Evolutionary conservation across 768 basidiomycete genomes (phyloP).

Genomic region (Holtermanniella nyarrowii): DNA sequence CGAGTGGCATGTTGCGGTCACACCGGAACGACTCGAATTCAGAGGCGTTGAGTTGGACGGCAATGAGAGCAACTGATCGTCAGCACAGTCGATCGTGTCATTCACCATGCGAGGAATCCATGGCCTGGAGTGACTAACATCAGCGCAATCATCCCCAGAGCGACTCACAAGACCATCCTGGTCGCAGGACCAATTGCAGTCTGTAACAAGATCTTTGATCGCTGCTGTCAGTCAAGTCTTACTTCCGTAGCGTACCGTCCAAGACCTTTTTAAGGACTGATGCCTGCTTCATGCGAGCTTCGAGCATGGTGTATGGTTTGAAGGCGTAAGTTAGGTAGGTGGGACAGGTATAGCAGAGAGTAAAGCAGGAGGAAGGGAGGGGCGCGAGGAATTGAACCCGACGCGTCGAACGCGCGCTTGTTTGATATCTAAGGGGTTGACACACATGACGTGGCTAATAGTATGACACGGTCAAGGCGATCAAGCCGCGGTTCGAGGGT

Average conservation of each 20-base stretch:
- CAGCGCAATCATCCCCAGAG: neutral
- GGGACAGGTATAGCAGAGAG: neutral
- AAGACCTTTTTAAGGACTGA: conserved; percentile 82
- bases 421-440: conserved; percentile 2
- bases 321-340: neutral
- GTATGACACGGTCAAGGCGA: too few relatives aligned
- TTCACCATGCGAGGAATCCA: neutral
- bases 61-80: conserved; percentile 71
- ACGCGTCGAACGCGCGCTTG: conserved; percentile 1
- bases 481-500: too few relatives aligned
- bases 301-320: conserved; percentile 43
- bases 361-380: neutral
- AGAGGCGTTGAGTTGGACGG: conserved; percentile 64
- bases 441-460: neutral
- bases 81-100: conserved; percentile 1
- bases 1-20: conserved; percentile 69
- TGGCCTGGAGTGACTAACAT: neutral
- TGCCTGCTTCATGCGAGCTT: conserved; percentile 83
- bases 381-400: neutral
- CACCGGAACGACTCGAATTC: conserved; percentile 82
- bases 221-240: conserved; percentile 47
- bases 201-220: conserved; percentile 93
- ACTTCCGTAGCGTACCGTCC: conserved; percentile 55
- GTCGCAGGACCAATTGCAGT: conserved; percentile 94
- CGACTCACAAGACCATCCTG: conserved; percentile 77